phyloP scores from a whole-genome alignment of 1,139 yeast species.

The Meyerozyma athensensis region DNA sequence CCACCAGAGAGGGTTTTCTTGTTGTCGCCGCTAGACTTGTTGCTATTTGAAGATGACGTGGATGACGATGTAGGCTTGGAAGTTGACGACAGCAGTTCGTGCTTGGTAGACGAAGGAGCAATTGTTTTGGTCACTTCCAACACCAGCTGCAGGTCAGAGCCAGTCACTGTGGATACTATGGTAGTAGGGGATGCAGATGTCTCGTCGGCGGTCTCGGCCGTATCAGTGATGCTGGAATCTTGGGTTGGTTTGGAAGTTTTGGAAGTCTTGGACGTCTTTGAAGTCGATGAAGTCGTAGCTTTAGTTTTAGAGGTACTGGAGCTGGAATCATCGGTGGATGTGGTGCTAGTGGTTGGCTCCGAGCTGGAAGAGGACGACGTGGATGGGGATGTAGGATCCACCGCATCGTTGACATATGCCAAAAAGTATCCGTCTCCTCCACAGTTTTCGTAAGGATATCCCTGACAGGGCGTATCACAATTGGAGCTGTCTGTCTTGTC shows the following conservation, averaged over 20 bases:
- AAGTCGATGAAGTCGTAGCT: slow-evolving; percentile 11
- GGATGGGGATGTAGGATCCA: slow-evolving; percentile 14
- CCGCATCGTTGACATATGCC: slow-evolving; percentile 39
- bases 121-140: not conserved
- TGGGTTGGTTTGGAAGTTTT: not conserved
- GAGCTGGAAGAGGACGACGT: slow-evolving; percentile 13
- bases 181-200: slow-evolving; percentile 3
- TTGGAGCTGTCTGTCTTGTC: slow-evolving; percentile 27
- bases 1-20: slow-evolving; percentile 45
- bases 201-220: slow-evolving; percentile 3
- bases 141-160: slow-evolving; percentile 2
- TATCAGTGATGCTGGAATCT: not conserved
- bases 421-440: slow-evolving; percentile 55
- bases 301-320: slow-evolving; percentile 7
- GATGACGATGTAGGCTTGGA: slow-evolving; percentile 5
- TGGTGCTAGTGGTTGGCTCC: slow-evolving; percentile 11
- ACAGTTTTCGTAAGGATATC: slow-evolving; percentile 54
- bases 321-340: slow-evolving; percentile 9
- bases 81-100: not conserved
- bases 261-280: slow-evolving; percentile 8
- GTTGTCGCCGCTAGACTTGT: slow-evolving; percentile 8
- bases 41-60: slow-evolving; percentile 4
- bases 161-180: slow-evolving; percentile 3
- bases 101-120: not conserved
- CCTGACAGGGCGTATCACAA: slow-evolving; percentile 51